Base-by-base conservation (phyloP, 345 rosid species). In the Clausena lansium region DNA sequence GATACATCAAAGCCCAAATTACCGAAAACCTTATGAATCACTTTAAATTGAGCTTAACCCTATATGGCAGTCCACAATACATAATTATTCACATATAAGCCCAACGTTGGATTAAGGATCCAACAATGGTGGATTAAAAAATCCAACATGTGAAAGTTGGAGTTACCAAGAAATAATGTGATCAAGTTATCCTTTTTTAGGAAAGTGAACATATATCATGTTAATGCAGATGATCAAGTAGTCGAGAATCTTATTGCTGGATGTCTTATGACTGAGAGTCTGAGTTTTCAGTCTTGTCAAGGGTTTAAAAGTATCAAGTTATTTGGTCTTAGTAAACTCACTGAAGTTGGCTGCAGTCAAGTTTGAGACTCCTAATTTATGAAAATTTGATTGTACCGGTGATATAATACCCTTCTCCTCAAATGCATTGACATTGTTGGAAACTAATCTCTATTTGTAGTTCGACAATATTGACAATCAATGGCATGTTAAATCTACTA, bases 261-360 rank as follows among this genome's bases (percentile, higher is more conserved):
- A 1, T 73, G 66, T 36, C 76, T 66, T 58, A 13, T 58, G 65
- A 24, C 58, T 58, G 76, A 73, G 54, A n/a, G 58, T 39, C 5
- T 36, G 14, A 6, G 11, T 35, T 7, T 73, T 9, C 2, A 0
- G 13, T 22, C 17, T 1, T 58, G 76, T 38, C 1, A 13, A n/a
- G 67, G 66, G 2, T 59, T 73, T 24, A 57, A 33, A 28, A 59
- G 7, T 24, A 4, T 73, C 6, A 22, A 73, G 52, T 35, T 58
- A 24, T 25, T n/a, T 15, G 39, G 10, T 73, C 36, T 58, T 1
- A 7, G 2, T 1, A 73, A 61, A n/a, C 65, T 73, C 52, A 58
- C 8, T 4, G 9, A 24, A 25, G 22, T 68, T 68, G 57, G 25
- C 14, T 27, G 72, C 25, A 25, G 11, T 68, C n/a, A 45, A 45